phyloP scores from a whole-genome alignment of 1,284 basidiomycete species.

The Sanghuangporus sanghuang region DNA sequence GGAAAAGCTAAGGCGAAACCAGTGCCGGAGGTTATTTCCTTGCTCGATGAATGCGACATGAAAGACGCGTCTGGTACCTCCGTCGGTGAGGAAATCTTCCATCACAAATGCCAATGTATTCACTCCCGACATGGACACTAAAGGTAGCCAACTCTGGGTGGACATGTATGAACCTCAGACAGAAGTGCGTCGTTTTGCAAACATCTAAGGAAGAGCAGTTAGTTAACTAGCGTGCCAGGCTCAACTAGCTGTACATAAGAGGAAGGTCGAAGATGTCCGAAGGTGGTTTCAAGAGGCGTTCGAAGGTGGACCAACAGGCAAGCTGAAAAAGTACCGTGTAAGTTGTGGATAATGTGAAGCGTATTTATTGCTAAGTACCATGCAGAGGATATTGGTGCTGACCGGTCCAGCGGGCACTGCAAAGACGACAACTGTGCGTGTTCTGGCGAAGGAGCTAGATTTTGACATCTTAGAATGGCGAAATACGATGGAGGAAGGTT shows the following conservation, averaged over 20 bases:
- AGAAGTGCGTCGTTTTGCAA: conserved; percentile 41
- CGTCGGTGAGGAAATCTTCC: not conserved
- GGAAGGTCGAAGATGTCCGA: conserved; percentile 81
- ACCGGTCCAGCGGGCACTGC: conserved; percentile 89
- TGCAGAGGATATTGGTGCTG: conserved; percentile 76
- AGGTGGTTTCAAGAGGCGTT: conserved; percentile 85
- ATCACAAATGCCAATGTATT: not conserved
- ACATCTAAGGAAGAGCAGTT: not conserved
- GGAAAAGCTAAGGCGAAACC: conserved; percentile 44
- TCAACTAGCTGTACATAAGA: conserved; percentile 85
- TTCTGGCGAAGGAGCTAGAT: conserved; percentile 71
- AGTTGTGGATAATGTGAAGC: conserved; percentile 25
- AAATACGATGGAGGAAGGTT: conserved; percentile 48
- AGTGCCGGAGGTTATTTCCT: not conserved
- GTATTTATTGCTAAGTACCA: not conserved
- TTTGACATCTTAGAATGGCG: conserved; percentile 88
- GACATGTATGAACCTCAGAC: conserved; percentile 68
- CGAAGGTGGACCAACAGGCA: conserved; percentile 54
- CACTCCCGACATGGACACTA: not conserved
- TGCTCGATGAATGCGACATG: conserved; percentile 23
- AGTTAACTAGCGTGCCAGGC: conserved; percentile 35
- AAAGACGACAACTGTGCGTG: conserved; percentile 82
- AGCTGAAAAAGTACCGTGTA: conserved; percentile 75
- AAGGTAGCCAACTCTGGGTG: conserved; percentile 64
- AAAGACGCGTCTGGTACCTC: conserved; percentile 1